Percentiles rank a stretch among this genome's conserved stretches.
Evolutionary conservation across 257 asterid species (phyloP).

Genomic region (Datura wrightii): DNA sequence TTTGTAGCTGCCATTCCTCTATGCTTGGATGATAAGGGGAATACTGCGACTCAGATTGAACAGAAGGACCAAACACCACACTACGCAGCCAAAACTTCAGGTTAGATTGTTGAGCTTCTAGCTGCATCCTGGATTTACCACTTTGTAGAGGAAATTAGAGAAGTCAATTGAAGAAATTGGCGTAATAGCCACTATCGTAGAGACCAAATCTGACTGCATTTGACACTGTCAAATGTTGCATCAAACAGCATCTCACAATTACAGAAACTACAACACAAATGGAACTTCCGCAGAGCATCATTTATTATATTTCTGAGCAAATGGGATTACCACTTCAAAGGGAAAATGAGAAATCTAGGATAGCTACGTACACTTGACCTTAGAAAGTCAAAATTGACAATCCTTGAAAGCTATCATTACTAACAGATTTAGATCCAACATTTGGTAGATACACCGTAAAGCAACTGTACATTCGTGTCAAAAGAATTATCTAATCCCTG

Average conservation of each 20-base stretch:
- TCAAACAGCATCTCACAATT: background rate
- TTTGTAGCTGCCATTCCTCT: background rate
- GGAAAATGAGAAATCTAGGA: background rate
- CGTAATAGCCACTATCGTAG: background rate
- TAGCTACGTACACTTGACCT: background rate
- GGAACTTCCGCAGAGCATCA: background rate
- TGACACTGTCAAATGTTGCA: background rate
- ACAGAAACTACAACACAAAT: background rate
- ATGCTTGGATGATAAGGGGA: background rate
- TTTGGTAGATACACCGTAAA: constrained; percentile 1
- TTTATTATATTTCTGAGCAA: background rate
- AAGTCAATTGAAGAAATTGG: background rate
- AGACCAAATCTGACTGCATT: background rate
- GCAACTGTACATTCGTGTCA: constrained; percentile 32
- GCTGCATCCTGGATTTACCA: background rate
- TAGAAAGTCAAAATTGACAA: background rate
- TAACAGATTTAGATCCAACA: constrained; percentile 10
- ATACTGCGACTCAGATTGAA: background rate
- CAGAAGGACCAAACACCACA: background rate
- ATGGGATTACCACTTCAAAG: background rate
- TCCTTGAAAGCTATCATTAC: constrained; percentile 2
- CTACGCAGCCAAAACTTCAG: background rate
- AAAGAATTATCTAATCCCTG: constrained; percentile 31
- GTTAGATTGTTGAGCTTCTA: too few relatives aligned
- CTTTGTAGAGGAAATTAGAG: background rate